These are phyloP conservation scores for Boechera retrofracta DNA, from an alignment of 345 rosid genomes.

Conservation along the genomic window DNA sequence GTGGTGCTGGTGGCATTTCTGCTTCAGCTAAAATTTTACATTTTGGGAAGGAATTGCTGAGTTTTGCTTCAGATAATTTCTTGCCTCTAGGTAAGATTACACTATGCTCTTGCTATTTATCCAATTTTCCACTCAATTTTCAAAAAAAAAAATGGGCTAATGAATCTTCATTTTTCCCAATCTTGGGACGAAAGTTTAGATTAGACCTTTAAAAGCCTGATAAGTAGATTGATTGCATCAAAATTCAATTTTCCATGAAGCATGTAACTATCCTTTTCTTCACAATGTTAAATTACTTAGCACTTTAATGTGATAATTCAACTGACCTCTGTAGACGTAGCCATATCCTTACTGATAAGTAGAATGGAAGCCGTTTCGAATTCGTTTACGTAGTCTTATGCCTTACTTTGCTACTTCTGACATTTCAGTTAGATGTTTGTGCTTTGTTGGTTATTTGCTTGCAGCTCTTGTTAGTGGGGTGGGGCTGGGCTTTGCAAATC, in stretches of 20 bases:
- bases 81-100: slow-evolving; percentile 70
- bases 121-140: background rate
- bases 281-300: background rate
- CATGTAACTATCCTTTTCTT: too few species aligned
- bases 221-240: background rate
- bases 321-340: background rate
- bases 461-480: slow-evolving; percentile 90
- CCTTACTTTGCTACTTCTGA: background rate
- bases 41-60: slow-evolving; percentile 59
- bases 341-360: background rate
- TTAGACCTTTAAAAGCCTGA: background rate
- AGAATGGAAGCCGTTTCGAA: background rate
- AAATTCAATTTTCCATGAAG: background rate
- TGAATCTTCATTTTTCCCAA: background rate
- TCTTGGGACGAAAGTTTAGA: background rate
- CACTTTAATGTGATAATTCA: background rate
- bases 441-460: slow-evolving; percentile 27
- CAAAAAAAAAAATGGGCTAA: background rate
- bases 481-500: slow-evolving; percentile 79
- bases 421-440: slow-evolving; percentile 11
- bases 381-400: background rate
- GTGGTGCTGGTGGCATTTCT: slow-evolving; percentile 42
- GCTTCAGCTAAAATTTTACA: slow-evolving; percentile 33
- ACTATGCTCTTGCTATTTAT: background rate
- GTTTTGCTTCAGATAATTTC: slow-evolving; percentile 64